Base-by-base conservation (phyloP, 2,329 filamentous ascomycete species). In the Cladosporium colombiae region DNA sequence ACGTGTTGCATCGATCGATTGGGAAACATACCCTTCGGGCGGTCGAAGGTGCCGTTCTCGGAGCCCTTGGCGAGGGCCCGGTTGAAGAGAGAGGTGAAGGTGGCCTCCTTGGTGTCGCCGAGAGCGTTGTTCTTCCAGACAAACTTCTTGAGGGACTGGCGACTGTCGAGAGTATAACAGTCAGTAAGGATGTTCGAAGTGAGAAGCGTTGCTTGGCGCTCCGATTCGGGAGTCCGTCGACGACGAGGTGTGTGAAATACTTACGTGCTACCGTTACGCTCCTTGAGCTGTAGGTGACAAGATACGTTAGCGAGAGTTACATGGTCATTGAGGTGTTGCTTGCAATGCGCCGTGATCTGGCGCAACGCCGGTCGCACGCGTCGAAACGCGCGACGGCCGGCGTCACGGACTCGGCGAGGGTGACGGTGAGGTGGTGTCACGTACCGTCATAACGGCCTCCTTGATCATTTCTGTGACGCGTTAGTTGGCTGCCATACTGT, bases 31-130 rank as follows among this genome's bases (percentile, higher is more conserved):
- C 92, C 93, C 88, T 97, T 97, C 76, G 93, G 93, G 79, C 94
- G 92, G 76, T 89, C 86, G 78, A 97, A 97, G 74, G 91, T 85
- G 69, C 91, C 91, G 85, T 90, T 93, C 75, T 96, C 91, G 73
- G 93, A 92, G 79, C 93, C 93, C 67, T 84, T 82, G 81, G 90
- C 88, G 77, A 96, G 84, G 63, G 92, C 91, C 80, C 90, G 90
- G 88, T 95, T 95, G 87, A 96, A 92, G 74, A 93, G 89, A 68
- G 85, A 85, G 77, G 88, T 88, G 78, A 91, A 91, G 65, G 83
- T 82, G 64, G 80, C 78, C 68, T 85, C 84, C 70, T 80, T 83
- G 64, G 84, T 81, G 69, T 75, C 69, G 69, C 79, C 79, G 73
- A 89, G 81, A 75, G 85, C 86, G 83, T 91, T 90, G 85, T 91